Base-by-base conservation (phyloP, 768 basidiomycete species). In the Exsudoporus frostii region DNA sequence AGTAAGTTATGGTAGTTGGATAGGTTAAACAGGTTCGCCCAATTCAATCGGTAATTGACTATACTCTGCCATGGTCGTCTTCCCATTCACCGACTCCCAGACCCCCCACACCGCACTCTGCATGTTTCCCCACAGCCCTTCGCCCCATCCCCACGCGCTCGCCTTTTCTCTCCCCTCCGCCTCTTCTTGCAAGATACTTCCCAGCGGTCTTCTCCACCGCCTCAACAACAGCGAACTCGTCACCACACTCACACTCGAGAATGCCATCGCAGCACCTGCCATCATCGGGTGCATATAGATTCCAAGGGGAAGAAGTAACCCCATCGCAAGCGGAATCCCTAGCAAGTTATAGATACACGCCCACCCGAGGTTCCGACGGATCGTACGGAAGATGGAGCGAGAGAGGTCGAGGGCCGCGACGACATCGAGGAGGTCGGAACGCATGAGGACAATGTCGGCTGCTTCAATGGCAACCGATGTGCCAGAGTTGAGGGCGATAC, bases 191-290 rank as follows among this genome's bases (percentile, higher is more conserved):
- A 93, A 81, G 38, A 94, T 63, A 57, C 87, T 89, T 29, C 74
- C 77, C 62, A 58, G 63, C 2, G 92, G 92, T 30, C 91, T 76
- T 45, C 72, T 79, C 93, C 93, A 96, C 81, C 86, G 84, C 65
- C 81, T 87, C 57, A 99, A 77, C 42, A 89, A 82, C 66, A 98
- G 73, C 54, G 91, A 94, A 54, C 90, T 93, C 25, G 82, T 84
- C 15, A 99, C 96, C 47, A 99, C 97, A 59, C 91, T 94, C 34
- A 98, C 96, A 61, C 88, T 92, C 32, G 92, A 95, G 70, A 93
- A 94, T 24, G 97, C 97, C 97, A 99, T 99, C 25, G 95, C 95
- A 3, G 88, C 92, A n/a, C 92, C 96, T 0, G 97, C 93, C 74
- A 94, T 84, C 96, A 98, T 98, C 9, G 97, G 97, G 62, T 94